These are phyloP conservation scores for Pouteria glomerata DNA, from an alignment of 148 eudicot species.

Conservation along the genomic window DNA sequence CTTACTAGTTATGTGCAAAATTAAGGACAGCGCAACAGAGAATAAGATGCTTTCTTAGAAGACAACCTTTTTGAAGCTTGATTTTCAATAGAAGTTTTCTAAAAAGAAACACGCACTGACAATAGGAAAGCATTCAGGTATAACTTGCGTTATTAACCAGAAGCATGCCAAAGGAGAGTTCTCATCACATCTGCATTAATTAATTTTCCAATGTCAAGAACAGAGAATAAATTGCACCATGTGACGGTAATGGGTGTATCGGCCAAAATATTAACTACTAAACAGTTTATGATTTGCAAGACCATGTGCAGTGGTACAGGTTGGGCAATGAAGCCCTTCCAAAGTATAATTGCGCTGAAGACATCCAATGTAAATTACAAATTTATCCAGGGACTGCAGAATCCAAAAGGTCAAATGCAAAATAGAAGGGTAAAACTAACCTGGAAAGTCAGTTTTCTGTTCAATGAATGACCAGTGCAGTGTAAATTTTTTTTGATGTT, in stretches of 20 bases:
- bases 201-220: background rate
- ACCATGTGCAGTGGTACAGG: background rate
- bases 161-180: background rate
- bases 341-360: background rate
- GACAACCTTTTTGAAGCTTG: background rate
- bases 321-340: background rate
- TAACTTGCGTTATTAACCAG: background rate
- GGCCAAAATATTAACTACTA: background rate
- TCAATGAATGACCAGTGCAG: slow-evolving; percentile 3
- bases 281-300: background rate
- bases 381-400: background rate
- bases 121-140: background rate
- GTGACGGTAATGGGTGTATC: background rate
- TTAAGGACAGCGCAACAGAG: background rate
- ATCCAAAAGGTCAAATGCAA: background rate
- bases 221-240: background rate
- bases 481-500: slow-evolving; percentile 14
- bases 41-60: background rate
- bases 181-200: background rate
- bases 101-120: background rate
- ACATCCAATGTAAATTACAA: background rate
- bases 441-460: slow-evolving; percentile 17
- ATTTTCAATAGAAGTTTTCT: background rate
- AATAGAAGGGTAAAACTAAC: slow-evolving; percentile 13
- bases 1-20: background rate